Base-by-base conservation (phyloP, 2,329 filamentous ascomycete genomes). In the Trichoderma lentiforme region DNA sequence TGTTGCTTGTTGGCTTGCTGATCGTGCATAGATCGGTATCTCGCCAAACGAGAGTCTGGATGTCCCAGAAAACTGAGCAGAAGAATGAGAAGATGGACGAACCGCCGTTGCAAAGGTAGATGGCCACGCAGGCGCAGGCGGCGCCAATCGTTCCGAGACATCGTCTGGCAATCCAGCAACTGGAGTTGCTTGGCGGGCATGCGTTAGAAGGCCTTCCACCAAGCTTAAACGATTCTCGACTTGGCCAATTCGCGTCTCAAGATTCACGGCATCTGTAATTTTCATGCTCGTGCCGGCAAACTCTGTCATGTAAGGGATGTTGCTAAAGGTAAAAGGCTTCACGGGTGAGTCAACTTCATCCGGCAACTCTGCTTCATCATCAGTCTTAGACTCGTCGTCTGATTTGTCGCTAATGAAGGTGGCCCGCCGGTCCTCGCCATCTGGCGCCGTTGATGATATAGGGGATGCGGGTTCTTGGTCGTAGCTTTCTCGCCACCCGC, bases 401-500 rank as follows among this genome's bases (percentile, higher is more conserved):
- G 79, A 75, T 9, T 78, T 76, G 53, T 83, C 83, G 56, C 76
- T 73, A 18, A 78, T 76, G 3, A 75, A 74, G 21, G 76, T 71
- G 28, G 76, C 78, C 0, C 74, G 70, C 0, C 74, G 70, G 11
- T 82, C 81, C 60, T 83, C 79, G 66, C 75, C 74, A 43, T 84
- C 82, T n/a, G 82, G 81, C 24, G 79, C 79, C 57, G 81, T 79
- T 3, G 87, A 87, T 4, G 87, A 86, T 36, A 86, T 79, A 0
- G 87, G 86, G 7, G 88, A 89, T 12, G 66, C 15, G 36, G 66
- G n/a, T 70, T 85, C 77, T 65, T 86, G 81, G 1, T 83, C 84
- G 74, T 89, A 88, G 73, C 89, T 90, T 76, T 88, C 86, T 73
- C 89, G 84, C 88, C 89, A 91, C 76, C 88, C 89, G 14, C 87